Percentiles rank a stretch among this genome's conserved stretches.
Evolutionary conservation across 2,329 filamentous ascomycete genomes (phyloP).

Genomic region (Geosmithia putterillii): DNA sequence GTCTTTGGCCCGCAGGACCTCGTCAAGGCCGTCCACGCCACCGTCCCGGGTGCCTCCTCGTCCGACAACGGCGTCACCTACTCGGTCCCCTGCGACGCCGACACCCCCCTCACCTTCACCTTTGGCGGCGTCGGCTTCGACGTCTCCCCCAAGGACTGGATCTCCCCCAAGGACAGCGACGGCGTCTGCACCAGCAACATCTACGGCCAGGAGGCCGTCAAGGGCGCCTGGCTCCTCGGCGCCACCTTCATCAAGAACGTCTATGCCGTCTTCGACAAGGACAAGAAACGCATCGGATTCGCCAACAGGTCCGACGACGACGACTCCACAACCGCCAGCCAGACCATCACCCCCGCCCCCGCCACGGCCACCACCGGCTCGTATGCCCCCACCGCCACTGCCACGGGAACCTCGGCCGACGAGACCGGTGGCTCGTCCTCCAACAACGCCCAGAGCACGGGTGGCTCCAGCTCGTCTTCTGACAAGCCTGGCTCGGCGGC

Average conservation of each 20-base stretch:
- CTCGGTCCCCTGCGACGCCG: constrained; percentile 60
- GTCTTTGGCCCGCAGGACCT: constrained; percentile 59
- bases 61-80: constrained; percentile 50
- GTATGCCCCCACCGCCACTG: not conserved
- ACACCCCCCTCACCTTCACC: constrained; percentile 44
- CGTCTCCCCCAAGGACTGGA: constrained; percentile 60
- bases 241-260: constrained; percentile 86
- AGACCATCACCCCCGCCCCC: not conserved
- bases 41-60: constrained; percentile 51
- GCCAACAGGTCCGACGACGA: too few relatives aligned
- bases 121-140: constrained; percentile 58
- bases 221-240: constrained; percentile 64
- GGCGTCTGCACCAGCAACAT: constrained; percentile 58
- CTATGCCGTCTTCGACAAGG: constrained; percentile 73
- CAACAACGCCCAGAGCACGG: not conserved
- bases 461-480: not conserved
- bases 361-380: not conserved
- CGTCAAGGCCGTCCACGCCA: constrained; percentile 53
- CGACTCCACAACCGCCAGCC: not conserved
- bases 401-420: not conserved
- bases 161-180: constrained; percentile 32
- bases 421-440: not conserved
- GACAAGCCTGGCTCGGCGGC: constrained; percentile 1
- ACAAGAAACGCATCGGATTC: constrained; percentile 47
- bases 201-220: constrained; percentile 57